Base-by-base conservation (phyloP, 2,329 filamentous ascomycete species). In the Boeremia exigua region DNA sequence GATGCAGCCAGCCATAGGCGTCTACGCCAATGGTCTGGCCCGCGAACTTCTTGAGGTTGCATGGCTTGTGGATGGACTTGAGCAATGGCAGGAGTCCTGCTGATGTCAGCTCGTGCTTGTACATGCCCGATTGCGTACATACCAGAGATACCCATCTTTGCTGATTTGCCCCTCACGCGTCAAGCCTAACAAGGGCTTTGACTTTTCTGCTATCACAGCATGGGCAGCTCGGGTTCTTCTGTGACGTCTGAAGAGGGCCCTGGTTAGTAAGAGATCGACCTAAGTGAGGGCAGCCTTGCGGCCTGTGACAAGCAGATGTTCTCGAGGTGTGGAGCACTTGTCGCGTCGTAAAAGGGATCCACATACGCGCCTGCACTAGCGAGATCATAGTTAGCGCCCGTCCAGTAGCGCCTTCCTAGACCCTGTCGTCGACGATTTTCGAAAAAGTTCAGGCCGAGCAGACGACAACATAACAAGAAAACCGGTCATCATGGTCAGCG, bases 1-100 rank as follows among this genome's bases (percentile, higher is more conserved):
- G 89, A 77, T 99, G 95, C 51, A 99, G 87, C 95, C 96, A 99
- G 74, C 94, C 95, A 82, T 99, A 99, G 54, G 90, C 94, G 76
- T 99, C 95, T 32, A 99, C 88, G n/a, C 90, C 96, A 42, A 99
- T 84, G 1, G 90, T 96, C 77, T 96, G 88, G 47, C 94, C 95
- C 11, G 85, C 80, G 75, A 90, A 97, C 70, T 92, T 92, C 74
- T 92, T 96, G 57, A 99, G 82, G 66, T 91, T 90, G 46, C 86
- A 90, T 71, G 90, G 90, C 71, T 90, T 92, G 57, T 99, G 95
- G 50, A 99, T 98, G 40, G 95, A 98, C 78, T 98, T 98, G 58
- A 99, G 86, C 57, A 98, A 83, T 33, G 92, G 92, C 30, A 98
- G 84, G 49, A 99, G 86, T 39, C 95, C 94, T 93, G 58, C n/a